Conservation (phyloP, 2,329 filamentous ascomycete species). For the Rutstroemia sp. region DNA sequence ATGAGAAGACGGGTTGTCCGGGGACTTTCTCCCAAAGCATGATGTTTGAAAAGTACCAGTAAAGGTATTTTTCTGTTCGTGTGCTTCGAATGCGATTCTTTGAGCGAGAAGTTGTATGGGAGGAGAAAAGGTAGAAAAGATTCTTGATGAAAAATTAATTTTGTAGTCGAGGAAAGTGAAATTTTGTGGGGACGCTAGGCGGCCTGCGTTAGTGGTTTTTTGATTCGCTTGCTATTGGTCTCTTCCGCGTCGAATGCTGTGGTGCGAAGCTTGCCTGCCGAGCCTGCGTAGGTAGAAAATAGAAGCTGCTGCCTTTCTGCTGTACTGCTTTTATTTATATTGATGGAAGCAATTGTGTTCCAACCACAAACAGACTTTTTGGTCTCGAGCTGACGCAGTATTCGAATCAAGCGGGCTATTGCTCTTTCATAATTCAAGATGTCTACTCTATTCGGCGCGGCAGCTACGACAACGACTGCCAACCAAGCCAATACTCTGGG, state of each 20-base stretch:
- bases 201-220: not conserved
- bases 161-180: constrained; percentile 4
- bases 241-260: not conserved
- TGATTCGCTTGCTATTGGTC: not conserved
- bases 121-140: constrained; percentile 29
- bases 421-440: constrained; percentile 34
- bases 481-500: constrained; percentile 66
- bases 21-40: constrained; percentile 99
- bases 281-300: not conserved
- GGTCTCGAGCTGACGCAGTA: not conserved
- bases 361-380: constrained; percentile 1
- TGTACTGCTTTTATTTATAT: constrained; percentile 1
- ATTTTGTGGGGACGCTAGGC: constrained; percentile 6
- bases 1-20: constrained; percentile 63
- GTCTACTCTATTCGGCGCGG: constrained; percentile 54
- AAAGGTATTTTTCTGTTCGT: constrained; percentile 62
- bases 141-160: not conserved
- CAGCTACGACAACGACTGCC: constrained; percentile 38
- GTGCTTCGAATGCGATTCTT: constrained; percentile 99
- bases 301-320: not conserved
- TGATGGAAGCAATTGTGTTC: constrained; percentile 4
- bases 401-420: not conserved
- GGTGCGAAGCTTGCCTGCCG: not conserved
- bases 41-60: constrained; percentile 29
- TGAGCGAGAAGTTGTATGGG: constrained; percentile 72